A percentile compares a stretch with the other conserved stretches of the same genome.
phyloP scores from a whole-genome alignment of 2,329 filamentous ascomycete genomes.

The Colletotrichum sp. region DNA sequence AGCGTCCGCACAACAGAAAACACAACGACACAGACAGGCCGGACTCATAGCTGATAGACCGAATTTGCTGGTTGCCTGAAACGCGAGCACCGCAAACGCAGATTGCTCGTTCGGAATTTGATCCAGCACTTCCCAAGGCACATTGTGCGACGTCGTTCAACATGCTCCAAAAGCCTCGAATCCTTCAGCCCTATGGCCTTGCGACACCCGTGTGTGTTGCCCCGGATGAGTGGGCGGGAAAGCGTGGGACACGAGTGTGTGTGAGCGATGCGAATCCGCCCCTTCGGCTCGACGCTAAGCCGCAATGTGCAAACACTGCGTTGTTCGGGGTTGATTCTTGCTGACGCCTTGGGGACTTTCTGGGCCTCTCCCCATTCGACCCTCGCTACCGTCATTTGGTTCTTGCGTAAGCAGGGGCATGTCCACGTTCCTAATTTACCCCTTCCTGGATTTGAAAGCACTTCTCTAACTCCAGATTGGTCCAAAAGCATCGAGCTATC shows the following conservation, averaged over 20 bases:
- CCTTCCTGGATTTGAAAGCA: neutral
- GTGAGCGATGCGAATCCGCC: neutral
- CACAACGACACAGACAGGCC: neutral
- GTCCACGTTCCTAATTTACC: neutral
- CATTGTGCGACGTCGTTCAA: neutral
- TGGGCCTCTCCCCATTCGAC: neutral
- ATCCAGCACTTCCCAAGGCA: neutral
- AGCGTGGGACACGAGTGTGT: neutral
- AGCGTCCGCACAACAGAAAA: neutral
- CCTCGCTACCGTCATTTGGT: neutral
- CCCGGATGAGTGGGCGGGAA: neutral
- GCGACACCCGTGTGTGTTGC: neutral
- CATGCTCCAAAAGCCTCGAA: neutral
- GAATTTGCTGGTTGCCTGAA: neutral
- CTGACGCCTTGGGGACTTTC: neutral
- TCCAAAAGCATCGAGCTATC: neutral
- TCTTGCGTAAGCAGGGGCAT: slow-evolving; percentile 3
- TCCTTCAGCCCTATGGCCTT: slow-evolving; percentile 19
- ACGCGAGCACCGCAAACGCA: neutral
- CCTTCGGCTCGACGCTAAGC: slow-evolving; percentile 11
- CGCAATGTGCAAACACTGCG: neutral
- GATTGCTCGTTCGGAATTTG: neutral
- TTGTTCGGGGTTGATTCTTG: neutral
- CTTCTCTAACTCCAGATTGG: slow-evolving; percentile 1
- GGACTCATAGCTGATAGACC: neutral